These are phyloP conservation scores for Ogataea trehalophila DNA, from an alignment of 805 yeast species.

Conservation along the genomic window DNA sequence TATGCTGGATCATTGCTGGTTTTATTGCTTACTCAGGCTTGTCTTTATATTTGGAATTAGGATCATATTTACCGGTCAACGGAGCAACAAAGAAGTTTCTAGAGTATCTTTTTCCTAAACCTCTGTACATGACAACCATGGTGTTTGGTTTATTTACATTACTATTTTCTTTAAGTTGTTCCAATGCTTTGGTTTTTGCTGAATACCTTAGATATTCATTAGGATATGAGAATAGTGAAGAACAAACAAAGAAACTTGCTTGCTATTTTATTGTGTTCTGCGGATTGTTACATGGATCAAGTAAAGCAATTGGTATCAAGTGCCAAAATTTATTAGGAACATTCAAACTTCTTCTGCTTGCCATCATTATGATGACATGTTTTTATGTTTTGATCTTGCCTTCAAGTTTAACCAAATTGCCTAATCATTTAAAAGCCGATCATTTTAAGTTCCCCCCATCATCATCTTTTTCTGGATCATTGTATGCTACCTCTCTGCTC, in stretches of 20 bases:
- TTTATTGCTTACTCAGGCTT: constrained; percentile 56
- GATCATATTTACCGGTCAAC: constrained; percentile 60
- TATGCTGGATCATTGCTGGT: constrained; percentile 56
- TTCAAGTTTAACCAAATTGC: constrained; percentile 12
- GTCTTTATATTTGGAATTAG: constrained; percentile 56
- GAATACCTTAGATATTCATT: constrained; percentile 40
- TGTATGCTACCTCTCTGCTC: constrained; percentile 41
- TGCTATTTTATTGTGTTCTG: constrained; percentile 10
- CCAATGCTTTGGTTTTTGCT: constrained; percentile 45
- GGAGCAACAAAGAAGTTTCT: constrained; percentile 68
- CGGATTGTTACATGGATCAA: constrained; percentile 34
- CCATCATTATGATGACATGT: constrained; percentile 35
- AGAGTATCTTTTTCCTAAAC: constrained; percentile 55
- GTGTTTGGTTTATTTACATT: constrained; percentile 39
- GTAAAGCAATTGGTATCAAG: constrained; percentile 37
- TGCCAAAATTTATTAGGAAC: constrained; percentile 42
- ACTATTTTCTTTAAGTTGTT: constrained; percentile 37
- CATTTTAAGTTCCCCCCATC: constrained; percentile 16
- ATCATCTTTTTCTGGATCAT: constrained; percentile 24
- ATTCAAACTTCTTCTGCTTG: constrained; percentile 37
- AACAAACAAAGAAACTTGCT: constrained; percentile 20
- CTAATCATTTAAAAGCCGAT: constrained; percentile 15
- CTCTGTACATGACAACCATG: constrained; percentile 40
- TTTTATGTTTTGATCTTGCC: constrained; percentile 38
- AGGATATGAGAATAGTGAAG: constrained; percentile 30